Percentiles rank a stretch among this genome's conserved stretches.
Evolutionary conservation across 2,329 filamentous ascomycete species (phyloP).

Genomic region (Calonectria hongkongensis): DNA sequence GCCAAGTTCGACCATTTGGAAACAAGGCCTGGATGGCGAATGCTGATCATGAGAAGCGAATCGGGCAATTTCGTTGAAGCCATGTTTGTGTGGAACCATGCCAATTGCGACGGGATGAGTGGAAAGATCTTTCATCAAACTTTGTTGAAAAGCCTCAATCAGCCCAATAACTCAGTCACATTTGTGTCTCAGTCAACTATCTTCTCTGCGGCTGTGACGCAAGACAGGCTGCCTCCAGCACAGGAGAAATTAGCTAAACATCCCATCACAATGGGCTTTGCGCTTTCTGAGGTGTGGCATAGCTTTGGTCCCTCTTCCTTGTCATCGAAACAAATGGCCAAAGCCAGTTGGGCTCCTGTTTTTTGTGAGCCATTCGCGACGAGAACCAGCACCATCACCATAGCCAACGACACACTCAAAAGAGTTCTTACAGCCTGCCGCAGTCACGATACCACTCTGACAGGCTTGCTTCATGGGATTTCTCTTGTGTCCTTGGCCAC

Average conservation of each 20-base stretch:
- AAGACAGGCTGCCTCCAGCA: conserved; percentile 48
- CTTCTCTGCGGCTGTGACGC: conserved; percentile 12
- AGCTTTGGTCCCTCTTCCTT: conserved; percentile 38
- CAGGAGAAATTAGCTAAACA: conserved; percentile 51
- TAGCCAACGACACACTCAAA: conserved; percentile 37
- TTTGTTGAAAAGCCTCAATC: conserved; percentile 54
- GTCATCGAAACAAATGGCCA: conserved; percentile 38
- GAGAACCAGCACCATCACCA: conserved; percentile 43
- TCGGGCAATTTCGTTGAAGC: conserved; percentile 47
- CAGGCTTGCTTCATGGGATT: conserved; percentile 18
- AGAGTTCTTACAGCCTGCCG: background rate
- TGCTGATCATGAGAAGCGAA: conserved; percentile 45
- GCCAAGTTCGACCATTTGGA: conserved; percentile 48
- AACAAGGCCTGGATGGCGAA: conserved; percentile 53
- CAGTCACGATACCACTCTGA: conserved; percentile 16
- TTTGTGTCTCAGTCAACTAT: background rate
- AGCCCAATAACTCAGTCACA: background rate
- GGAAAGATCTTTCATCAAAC: conserved; percentile 58
- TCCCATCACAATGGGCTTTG: conserved; percentile 44
- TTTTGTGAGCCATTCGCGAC: conserved; percentile 45
- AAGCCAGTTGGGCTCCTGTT: conserved; percentile 53
- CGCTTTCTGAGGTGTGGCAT: conserved; percentile 40
- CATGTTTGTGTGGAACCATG: conserved; percentile 55
- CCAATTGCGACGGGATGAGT: conserved; percentile 55
- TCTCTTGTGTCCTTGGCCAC: conserved; percentile 17